A percentile compares a stretch with the other conserved stretches of the same genome.
Conservation (phyloP, 768 basidiomycete genomes). For the Suillus hirtellus region DNA sequence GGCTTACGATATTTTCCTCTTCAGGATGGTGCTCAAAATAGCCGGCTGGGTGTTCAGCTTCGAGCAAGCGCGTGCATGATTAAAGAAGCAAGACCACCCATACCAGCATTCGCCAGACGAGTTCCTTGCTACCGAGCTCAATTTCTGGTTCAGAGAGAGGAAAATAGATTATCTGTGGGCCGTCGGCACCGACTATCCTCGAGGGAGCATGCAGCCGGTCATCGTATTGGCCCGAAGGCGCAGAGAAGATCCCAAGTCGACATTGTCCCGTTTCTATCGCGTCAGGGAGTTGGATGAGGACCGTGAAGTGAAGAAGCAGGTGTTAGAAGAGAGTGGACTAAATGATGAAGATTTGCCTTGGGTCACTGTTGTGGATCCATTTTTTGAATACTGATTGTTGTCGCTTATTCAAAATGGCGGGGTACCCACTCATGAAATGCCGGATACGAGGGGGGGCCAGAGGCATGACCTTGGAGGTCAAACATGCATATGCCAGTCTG, state of each 20-base stretch:
- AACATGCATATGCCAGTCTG: too few relatives aligned
- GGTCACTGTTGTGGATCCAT: slow-evolving; percentile 1
- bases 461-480: too few relatives aligned
- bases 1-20: neutral
- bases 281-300: neutral
- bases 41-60: neutral
- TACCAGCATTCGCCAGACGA: neutral
- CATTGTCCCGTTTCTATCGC: neutral
- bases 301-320: neutral
- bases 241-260: neutral
- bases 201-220: neutral
- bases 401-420: too few relatives aligned
- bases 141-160: slow-evolving; percentile 1
- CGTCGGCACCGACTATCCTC: neutral
- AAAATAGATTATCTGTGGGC: neutral
- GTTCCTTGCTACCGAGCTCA: neutral
- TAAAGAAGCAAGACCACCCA: neutral
- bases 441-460: too few relatives aligned
- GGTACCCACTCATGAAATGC: too few relatives aligned
- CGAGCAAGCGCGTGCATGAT: neutral
- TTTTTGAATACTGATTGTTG: neutral
- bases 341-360: slow-evolving; percentile 3
- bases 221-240: neutral
- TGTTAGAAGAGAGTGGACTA: slow-evolving; percentile 3
- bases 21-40: neutral